phyloP scores from a whole-genome alignment of 192 early-diverging fungal species.

The Coemansia erecta region DNA sequence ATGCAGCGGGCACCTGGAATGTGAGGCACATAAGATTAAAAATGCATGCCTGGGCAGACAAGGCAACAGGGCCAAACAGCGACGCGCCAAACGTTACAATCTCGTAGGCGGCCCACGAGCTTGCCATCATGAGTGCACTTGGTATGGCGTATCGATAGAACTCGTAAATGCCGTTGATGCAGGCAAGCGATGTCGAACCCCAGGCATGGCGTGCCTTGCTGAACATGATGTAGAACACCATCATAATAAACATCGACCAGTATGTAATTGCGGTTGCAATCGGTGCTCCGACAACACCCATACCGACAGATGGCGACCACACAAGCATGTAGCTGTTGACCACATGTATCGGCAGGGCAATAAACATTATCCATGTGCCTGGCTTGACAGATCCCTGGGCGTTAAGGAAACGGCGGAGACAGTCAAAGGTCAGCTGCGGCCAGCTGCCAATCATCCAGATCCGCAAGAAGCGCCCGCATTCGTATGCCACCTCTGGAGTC shows the following conservation, averaged over 20 bases:
- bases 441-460: constrained; percentile 72
- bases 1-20: constrained; percentile 68
- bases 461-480: constrained; percentile 68
- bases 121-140: constrained; percentile 78
- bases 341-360: constrained; percentile 36
- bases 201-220: constrained; percentile 57
- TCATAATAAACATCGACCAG: constrained; percentile 57
- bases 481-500: constrained; percentile 63
- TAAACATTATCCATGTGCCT: constrained; percentile 37
- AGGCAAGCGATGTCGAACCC: constrained; percentile 76
- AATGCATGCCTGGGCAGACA: constrained; percentile 83
- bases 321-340: constrained; percentile 34
- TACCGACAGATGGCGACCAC: constrained; percentile 46
- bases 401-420: constrained; percentile 79
- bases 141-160: constrained; percentile 77
- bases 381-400: constrained; percentile 91
- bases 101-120: constrained; percentile 85
- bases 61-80: constrained; percentile 65
- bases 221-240: constrained; percentile 56
- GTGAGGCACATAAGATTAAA: constrained; percentile 70
- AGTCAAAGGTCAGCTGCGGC: constrained; percentile 78
- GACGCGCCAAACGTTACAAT: constrained; percentile 71
- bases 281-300: constrained; percentile 72
- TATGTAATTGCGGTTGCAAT: constrained; percentile 64
- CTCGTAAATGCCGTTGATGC: constrained; percentile 59